Percentiles rank a stretch among this genome's conserved stretches.
Conservation (phyloP, 345 rosid species). For the Trapa incisa region DNA sequence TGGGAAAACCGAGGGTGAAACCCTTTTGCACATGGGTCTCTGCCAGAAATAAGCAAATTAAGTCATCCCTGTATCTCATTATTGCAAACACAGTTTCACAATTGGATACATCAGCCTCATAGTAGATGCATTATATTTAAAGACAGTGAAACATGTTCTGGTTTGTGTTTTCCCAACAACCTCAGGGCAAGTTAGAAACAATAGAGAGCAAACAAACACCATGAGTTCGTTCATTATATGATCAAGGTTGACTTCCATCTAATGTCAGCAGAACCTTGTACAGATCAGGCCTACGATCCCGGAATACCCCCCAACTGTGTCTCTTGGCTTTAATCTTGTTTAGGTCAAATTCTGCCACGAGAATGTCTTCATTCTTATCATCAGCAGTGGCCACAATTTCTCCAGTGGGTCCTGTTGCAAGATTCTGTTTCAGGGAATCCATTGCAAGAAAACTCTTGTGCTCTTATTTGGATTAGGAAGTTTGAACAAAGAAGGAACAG, state of each 20-base stretch:
- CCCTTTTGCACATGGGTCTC: too few species aligned
- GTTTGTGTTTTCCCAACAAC: too few species aligned
- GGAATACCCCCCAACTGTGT: slow-evolving; percentile 83
- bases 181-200: background rate
- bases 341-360: slow-evolving; percentile 71
- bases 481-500: background rate
- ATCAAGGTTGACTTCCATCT: slow-evolving; percentile 43
- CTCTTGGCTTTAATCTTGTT: slow-evolving; percentile 59
- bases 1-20: too few species aligned
- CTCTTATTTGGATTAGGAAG: background rate
- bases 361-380: slow-evolving; percentile 67
- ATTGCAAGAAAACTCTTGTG: background rate
- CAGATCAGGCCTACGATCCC: slow-evolving; percentile 76
- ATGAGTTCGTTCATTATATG: background rate
- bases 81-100: too few species aligned
- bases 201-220: background rate
- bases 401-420: slow-evolving; percentile 59
- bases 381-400: slow-evolving; percentile 62
- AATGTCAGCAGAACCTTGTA: slow-evolving; percentile 83
- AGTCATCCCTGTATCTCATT: too few species aligned
- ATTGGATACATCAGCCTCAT: too few species aligned
- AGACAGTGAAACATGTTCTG: too few species aligned
- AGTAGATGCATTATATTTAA: too few species aligned
- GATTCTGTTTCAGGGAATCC: background rate
- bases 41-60: too few species aligned